Conservation (phyloP, 768 basidiomycete species). For the Jaapia argillacea region DNA sequence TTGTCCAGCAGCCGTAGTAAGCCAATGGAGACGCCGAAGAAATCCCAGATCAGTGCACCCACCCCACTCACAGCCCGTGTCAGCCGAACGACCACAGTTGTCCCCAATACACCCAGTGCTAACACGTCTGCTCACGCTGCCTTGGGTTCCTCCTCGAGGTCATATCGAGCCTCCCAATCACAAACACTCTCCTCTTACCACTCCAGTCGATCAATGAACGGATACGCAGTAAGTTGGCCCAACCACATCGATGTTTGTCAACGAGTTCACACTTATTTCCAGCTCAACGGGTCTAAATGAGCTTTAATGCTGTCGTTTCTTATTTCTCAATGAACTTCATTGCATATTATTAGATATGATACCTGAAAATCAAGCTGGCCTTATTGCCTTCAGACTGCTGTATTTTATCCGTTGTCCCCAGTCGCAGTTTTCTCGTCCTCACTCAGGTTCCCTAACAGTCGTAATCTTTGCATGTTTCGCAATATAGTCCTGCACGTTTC, state of each 20-base stretch:
- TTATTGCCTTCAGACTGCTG: constrained; percentile 30
- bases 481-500: too few relatives aligned
- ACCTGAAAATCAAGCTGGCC: constrained; percentile 6
- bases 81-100: constrained; percentile 40
- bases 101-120: constrained; percentile 49
- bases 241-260: not conserved
- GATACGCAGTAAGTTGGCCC: constrained; percentile 39
- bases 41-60: constrained; percentile 82
- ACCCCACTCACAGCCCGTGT: constrained; percentile 79
- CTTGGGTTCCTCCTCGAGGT: constrained; percentile 49
- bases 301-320: too few relatives aligned
- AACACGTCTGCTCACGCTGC: constrained; percentile 43
- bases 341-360: not conserved
- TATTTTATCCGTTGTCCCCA: constrained; percentile 28
- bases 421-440: constrained; percentile 26
- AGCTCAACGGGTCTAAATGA: not conserved
- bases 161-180: constrained; percentile 59
- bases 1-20: constrained; percentile 41
- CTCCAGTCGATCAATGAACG: constrained; percentile 64
- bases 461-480: too few relatives aligned
- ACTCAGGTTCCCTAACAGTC: constrained; percentile 20
- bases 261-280: not conserved
- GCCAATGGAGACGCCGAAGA: constrained; percentile 71
- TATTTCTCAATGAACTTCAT: too few relatives aligned
- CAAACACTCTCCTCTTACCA: constrained; percentile 67